These are phyloP conservation scores for Pythium sukuiense DNA, from an alignment of 352 stramenopile genomes.

Conservation along the genomic window DNA sequence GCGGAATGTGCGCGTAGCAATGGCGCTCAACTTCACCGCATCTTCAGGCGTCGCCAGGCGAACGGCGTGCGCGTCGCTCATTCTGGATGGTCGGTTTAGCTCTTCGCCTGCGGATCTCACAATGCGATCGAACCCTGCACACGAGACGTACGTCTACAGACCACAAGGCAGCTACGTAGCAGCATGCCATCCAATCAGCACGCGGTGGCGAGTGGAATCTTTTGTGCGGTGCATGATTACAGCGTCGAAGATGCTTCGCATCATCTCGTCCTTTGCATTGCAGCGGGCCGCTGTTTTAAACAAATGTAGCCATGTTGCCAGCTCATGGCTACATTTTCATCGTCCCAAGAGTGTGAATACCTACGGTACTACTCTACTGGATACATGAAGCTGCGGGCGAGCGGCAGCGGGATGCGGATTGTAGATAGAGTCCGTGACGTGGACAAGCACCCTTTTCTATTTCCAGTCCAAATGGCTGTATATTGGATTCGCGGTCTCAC, in stretches of 20 bases:
- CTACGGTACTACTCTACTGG: no score
- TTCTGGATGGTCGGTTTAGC: background rate
- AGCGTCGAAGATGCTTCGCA: background rate
- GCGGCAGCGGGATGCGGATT: no score
- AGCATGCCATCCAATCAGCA: slow-evolving; percentile 1
- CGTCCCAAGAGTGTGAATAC: no score
- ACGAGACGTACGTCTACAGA: background rate
- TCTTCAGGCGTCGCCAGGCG: slow-evolving; percentile 27
- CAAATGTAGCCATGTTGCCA: background rate
- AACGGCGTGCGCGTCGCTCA: slow-evolving; percentile 7
- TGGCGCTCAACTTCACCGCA: slow-evolving; percentile 21
- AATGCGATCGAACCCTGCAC: no score
- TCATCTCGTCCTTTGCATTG: background rate
- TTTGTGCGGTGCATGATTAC: background rate
- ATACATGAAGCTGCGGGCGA: no score
- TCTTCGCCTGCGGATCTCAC: background rate
- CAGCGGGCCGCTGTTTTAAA: background rate
- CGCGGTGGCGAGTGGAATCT: background rate
- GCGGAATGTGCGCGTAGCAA: slow-evolving; percentile 34
- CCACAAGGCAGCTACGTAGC: background rate
- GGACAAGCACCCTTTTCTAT: no score
- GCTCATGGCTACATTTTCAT: background rate
- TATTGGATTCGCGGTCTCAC: background rate
- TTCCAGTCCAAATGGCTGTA: no score
- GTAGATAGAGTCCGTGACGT: no score